These are phyloP conservation scores for Wickerhamiella dianesei DNA, from an alignment of 805 yeast genomes.

Conservation along the genomic window DNA sequence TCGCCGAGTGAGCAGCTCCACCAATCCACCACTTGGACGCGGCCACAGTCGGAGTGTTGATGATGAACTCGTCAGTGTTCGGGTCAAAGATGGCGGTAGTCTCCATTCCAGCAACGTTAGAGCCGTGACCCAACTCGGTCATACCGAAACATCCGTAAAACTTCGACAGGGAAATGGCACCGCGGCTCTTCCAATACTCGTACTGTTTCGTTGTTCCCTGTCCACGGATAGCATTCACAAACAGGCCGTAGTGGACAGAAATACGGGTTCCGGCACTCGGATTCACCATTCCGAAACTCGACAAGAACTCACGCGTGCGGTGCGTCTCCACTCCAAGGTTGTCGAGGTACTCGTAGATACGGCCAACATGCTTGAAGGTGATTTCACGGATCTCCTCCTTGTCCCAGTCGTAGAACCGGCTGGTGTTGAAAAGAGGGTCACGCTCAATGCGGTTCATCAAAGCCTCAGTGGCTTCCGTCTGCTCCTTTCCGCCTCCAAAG, in stretches of 20 bases:
- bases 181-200: slow-evolving; percentile 53
- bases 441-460: slow-evolving; percentile 37
- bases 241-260: slow-evolving; percentile 67
- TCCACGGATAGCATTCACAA: slow-evolving; percentile 58
- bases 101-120: slow-evolving; percentile 75
- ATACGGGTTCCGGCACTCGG: slow-evolving; percentile 62
- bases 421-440: slow-evolving; percentile 37
- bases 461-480: slow-evolving; percentile 28
- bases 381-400: slow-evolving; percentile 27
- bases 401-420: slow-evolving; percentile 35
- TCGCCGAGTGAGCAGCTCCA: slow-evolving; percentile 83
- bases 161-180: slow-evolving; percentile 18
- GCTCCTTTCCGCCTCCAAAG: slow-evolving; percentile 31
- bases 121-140: slow-evolving; percentile 82
- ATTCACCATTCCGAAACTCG: slow-evolving; percentile 28
- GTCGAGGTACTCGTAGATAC: slow-evolving; percentile 9
- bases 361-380: slow-evolving; percentile 25
- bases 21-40: slow-evolving; percentile 97
- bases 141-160: slow-evolving; percentile 71
- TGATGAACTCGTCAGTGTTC: slow-evolving; percentile 43
- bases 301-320: slow-evolving; percentile 5
- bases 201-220: slow-evolving; percentile 67
- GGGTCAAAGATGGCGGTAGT: slow-evolving; percentile 66
- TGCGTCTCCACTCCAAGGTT: slow-evolving; percentile 12
- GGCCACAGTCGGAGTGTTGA: slow-evolving; percentile 71